These are phyloP conservation scores for Parsonsia alboflavescens DNA, from an alignment of 257 asterid genomes.

Conservation along the genomic window DNA sequence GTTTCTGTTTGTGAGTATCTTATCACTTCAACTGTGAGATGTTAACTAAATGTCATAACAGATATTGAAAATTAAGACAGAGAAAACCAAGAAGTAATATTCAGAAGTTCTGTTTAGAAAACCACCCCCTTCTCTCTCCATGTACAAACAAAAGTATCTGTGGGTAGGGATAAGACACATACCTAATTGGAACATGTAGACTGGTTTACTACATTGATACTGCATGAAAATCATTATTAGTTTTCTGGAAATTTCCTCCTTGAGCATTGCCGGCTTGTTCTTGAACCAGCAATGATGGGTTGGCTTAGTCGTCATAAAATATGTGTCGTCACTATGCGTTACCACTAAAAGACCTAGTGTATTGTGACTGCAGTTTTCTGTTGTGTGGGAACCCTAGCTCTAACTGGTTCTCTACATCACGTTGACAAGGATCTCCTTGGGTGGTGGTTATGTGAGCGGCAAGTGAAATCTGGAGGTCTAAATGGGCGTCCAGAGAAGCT, in stretches of 20 bases:
- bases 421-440: conserved; percentile 97
- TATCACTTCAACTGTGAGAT: not conserved
- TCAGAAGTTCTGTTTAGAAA: not conserved
- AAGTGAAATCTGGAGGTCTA: conserved; percentile 89
- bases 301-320: not conserved
- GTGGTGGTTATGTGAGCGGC: conserved; percentile 97
- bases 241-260: not conserved
- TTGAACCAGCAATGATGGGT: not conserved
- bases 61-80: not conserved
- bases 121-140: not conserved
- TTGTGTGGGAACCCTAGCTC: conserved; percentile 91
- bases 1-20: not conserved
- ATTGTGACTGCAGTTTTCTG: conserved; percentile 66
- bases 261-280: not conserved
- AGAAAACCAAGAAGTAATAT: not conserved
- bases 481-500: conserved; percentile 99
- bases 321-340: not conserved
- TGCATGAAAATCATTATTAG: not conserved
- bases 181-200: not conserved
- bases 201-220: not conserved
- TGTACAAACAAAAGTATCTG: not conserved
- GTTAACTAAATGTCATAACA: not conserved
- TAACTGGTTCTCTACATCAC: conserved; percentile 81
- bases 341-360: not conserved
- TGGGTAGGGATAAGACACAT: not conserved